These are phyloP conservation scores for Aspergillus japonicus DNA, from an alignment of 2,329 filamentous ascomycete genomes.

Conservation along the genomic window DNA sequence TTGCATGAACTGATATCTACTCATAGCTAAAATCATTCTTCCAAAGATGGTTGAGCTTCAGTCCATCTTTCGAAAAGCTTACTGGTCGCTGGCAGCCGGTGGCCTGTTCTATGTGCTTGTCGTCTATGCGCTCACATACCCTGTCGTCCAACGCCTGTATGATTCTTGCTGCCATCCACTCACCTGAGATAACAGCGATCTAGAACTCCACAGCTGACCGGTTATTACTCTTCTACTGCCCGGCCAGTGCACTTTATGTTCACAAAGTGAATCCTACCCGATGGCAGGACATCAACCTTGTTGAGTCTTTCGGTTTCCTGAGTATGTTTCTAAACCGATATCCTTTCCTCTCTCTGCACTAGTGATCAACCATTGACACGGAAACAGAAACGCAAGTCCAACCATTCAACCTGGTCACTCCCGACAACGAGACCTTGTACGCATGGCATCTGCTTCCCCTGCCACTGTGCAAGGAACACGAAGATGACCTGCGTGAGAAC, in stretches of 20 bases:
- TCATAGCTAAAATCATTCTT: too few relatives aligned
- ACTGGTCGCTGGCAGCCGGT: constrained; percentile 58
- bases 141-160: constrained; percentile 78
- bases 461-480: constrained; percentile 70
- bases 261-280: constrained; percentile 73
- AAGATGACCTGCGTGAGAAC: constrained; percentile 59
- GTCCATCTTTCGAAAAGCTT: constrained; percentile 52
- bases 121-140: constrained; percentile 64
- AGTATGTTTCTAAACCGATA: constrained; percentile 53
- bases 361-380: constrained; percentile 8
- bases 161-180: constrained; percentile 29
- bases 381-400: constrained; percentile 76
- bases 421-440: constrained; percentile 75
- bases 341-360: not conserved
- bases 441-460: constrained; percentile 89
- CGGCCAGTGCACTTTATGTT: constrained; percentile 71
- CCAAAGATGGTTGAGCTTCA: constrained; percentile 38
- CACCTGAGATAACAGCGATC: not conserved
- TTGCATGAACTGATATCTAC: too few relatives aligned
- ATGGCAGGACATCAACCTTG: constrained; percentile 71
- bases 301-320: constrained; percentile 82
- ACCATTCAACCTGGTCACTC: constrained; percentile 73
- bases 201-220: not conserved
- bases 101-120: constrained; percentile 66
- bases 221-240: not conserved